Base-by-base conservation (phyloP, 1,139 yeast genomes). In the Saccharomycopsis phalli region DNA sequence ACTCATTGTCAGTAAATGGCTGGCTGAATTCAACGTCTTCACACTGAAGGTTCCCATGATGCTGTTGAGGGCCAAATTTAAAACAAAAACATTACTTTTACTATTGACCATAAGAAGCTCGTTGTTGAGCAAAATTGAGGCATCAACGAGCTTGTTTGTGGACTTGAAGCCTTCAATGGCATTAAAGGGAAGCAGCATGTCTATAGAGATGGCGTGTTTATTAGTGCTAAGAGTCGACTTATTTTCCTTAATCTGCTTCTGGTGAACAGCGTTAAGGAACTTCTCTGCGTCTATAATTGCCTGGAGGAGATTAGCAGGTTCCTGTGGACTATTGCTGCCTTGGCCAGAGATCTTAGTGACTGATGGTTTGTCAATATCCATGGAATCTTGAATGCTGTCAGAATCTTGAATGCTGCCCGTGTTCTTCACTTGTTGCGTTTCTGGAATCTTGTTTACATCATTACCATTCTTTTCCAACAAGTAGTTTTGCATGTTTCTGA, bases 401-500 rank as follows among this genome's bases (percentile, higher is more conserved):
- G 33, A 37, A 42, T 33, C 37, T n/a, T n/a, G n/a, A n/a, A n/a
- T n/a, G n/a, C n/a, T n/a, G n/a, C n/a, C n/a, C n/a, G n/a, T n/a
- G n/a, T n/a, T n/a, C n/a, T n/a, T n/a, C n/a, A n/a, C n/a, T n/a
- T n/a, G n/a, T 21, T 37, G 39, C 2, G 40, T 17, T 11, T 35
- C 44, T 5, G 45, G 40, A 21, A 43, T 42, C 16, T 26, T 42
- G 26, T 35, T 48, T 36, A 38, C 48, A 22, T 52, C 51, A 17
- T 51, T 49, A 4, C 33, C 31, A 36, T 13, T 35, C 14, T 10
- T 18, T 10, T 10, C 10, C 14, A 26, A 6, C 14, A 61, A 57
- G 31, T 71, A 57, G 45, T 74, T 64, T 39, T 71, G 69, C 46
- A 83, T 61, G 1, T 84, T 83, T 4, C 55, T 56, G 40, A 68